Evolutionary conservation across 2,329 filamentous ascomycete species (phyloP).

Genomic region (Pyrenophora teres): DNA sequence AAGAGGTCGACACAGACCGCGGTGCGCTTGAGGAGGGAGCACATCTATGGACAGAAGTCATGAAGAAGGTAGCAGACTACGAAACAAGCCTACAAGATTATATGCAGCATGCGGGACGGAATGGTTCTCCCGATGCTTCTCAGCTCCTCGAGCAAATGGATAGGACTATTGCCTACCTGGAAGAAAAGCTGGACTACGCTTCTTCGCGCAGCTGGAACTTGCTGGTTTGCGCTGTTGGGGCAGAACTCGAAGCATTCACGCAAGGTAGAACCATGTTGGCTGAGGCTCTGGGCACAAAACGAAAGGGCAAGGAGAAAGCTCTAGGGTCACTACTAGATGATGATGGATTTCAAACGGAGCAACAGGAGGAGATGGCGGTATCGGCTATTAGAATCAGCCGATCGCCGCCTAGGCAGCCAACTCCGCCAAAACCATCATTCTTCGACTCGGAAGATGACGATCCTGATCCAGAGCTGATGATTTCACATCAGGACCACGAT

Average conservation of each 20-base stretch:
- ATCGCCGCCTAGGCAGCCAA: slow-evolving; percentile 37
- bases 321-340: slow-evolving; percentile 26
- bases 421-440: slow-evolving; percentile 31
- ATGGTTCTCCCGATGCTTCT: slow-evolving; percentile 20
- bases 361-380: slow-evolving; percentile 35
- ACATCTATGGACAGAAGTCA: slow-evolving; percentile 67
- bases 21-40: slow-evolving; percentile 70
- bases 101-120: slow-evolving; percentile 49
- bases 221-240: slow-evolving; percentile 74
- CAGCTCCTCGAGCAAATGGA: slow-evolving; percentile 56
- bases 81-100: slow-evolving; percentile 65
- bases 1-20: slow-evolving; percentile 64
- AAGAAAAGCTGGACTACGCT: slow-evolving; percentile 59
- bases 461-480: slow-evolving; percentile 56
- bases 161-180: slow-evolving; percentile 60
- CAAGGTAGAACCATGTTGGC: slow-evolving; percentile 64
- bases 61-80: slow-evolving; percentile 65
- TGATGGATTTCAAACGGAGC: slow-evolving; percentile 18
- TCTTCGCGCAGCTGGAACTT: slow-evolving; percentile 72
- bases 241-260: slow-evolving; percentile 70
- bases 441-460: slow-evolving; percentile 52
- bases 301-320: slow-evolving; percentile 37
- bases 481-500: slow-evolving; percentile 53
- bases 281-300: slow-evolving; percentile 39
- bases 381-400: slow-evolving; percentile 39